These are phyloP conservation scores for Gossypium turneri DNA, from an alignment of 345 rosid species.

Conservation along the genomic window DNA sequence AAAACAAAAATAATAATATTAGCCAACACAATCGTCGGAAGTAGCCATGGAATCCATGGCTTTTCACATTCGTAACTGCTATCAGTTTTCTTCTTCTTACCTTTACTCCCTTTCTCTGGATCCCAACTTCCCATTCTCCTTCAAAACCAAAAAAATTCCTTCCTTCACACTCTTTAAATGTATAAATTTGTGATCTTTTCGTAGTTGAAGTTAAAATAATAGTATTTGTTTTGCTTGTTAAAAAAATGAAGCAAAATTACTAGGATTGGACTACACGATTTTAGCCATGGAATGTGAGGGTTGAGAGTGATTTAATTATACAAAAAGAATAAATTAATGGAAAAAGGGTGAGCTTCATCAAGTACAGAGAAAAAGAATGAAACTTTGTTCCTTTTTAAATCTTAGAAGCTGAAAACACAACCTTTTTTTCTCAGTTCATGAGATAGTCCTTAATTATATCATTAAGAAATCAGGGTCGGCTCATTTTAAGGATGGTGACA, in stretches of 20 bases:
- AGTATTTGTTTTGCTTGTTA: too few relatives aligned
- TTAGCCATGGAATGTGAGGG: background rate
- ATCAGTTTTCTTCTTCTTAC: slow-evolving; percentile 28
- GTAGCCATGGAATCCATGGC: slow-evolving; percentile 90
- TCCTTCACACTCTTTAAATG: too few relatives aligned
- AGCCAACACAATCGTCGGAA: slow-evolving; percentile 72
- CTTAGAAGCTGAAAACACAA: too few relatives aligned
- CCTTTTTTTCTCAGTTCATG: background rate
- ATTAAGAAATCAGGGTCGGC: too few relatives aligned
- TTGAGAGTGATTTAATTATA: too few relatives aligned
- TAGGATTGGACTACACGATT: background rate
- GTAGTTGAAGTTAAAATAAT: background rate
- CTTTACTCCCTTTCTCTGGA: slow-evolving; percentile 40
- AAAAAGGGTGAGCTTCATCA: background rate
- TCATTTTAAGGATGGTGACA: background rate
- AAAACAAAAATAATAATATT: slow-evolving; percentile 63
- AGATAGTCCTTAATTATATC: too few relatives aligned
- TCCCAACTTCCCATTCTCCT: slow-evolving; percentile 28
- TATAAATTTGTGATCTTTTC: too few relatives aligned
- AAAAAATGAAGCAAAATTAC: background rate
- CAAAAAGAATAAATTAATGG: background rate
- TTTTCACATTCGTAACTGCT: slow-evolving; percentile 25
- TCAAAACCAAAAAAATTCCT: too few relatives aligned
- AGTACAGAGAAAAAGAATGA: too few relatives aligned
- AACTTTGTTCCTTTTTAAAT: too few relatives aligned